These are phyloP conservation scores for Pinus taeda DNA, from an alignment of 75 land plant species.

Conservation along the genomic window DNA sequence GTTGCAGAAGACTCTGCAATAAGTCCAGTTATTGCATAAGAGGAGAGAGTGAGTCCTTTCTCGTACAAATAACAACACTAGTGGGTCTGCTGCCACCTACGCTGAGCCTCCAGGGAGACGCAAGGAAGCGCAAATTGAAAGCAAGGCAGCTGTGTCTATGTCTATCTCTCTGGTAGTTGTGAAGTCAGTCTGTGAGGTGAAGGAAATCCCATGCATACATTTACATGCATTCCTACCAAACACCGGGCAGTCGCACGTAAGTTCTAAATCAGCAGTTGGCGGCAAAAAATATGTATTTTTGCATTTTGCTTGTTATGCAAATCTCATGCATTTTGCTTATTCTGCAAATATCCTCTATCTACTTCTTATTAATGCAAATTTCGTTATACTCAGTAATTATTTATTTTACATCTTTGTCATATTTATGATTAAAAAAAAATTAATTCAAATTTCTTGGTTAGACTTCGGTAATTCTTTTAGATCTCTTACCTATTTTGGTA, in stretches of 20 bases:
- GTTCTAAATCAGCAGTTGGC: background rate
- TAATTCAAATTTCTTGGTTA: too few relatives aligned
- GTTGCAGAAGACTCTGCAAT: background rate
- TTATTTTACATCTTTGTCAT: too few relatives aligned
- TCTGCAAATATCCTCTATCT: too few relatives aligned
- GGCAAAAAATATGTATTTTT: background rate
- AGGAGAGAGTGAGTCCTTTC: background rate
- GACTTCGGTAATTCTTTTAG: too few relatives aligned
- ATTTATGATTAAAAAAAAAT: too few relatives aligned
- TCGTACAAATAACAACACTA: background rate
- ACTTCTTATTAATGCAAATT: too few relatives aligned
- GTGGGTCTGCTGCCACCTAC: background rate
- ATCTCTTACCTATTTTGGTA: too few relatives aligned
- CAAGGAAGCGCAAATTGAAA: conserved; percentile 4
- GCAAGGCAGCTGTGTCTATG: background rate
- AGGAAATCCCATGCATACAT: background rate
- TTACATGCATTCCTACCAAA: background rate
- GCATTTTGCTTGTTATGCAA: too few relatives aligned
- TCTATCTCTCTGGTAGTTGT: background rate
- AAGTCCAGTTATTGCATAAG: background rate
- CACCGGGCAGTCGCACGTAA: background rate
- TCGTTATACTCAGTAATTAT: too few relatives aligned
- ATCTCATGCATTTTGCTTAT: too few relatives aligned
- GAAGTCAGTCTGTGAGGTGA: background rate
- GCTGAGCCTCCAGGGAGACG: background rate